phyloP scores from a whole-genome alignment of 2,329 filamentous ascomycete genomes.

The Ceratocystis ficicola region DNA sequence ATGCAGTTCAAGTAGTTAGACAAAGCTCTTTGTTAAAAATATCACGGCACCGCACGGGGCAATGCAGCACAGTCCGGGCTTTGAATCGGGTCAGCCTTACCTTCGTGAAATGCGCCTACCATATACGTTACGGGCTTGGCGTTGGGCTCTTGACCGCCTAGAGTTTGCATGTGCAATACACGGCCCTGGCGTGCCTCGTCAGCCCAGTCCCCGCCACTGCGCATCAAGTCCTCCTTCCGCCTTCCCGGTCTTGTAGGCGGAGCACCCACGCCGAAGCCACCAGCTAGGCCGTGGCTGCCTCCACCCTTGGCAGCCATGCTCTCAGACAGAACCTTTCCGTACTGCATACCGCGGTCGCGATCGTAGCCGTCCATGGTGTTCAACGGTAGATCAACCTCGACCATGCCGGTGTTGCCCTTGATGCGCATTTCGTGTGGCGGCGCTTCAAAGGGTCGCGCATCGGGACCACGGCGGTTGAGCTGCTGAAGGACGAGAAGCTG shows the following conservation, averaged over 20 bases:
- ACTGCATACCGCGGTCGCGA: conserved; percentile 65
- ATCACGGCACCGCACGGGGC: neutral
- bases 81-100: conserved; percentile 36
- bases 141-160: conserved; percentile 67
- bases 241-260: conserved; percentile 30
- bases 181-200: conserved; percentile 57
- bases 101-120: conserved; percentile 77
- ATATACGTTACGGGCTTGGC: conserved; percentile 70
- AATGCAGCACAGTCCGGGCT: too few species aligned
- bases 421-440: conserved; percentile 64
- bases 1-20: neutral
- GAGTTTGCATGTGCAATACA: conserved; percentile 66
- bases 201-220: conserved; percentile 45
- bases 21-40: neutral
- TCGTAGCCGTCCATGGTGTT: conserved; percentile 66
- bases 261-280: conserved; percentile 56
- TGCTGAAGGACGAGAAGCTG: conserved; percentile 79
- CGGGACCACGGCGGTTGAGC: conserved; percentile 57
- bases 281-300: conserved; percentile 57
- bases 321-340: conserved; percentile 62
- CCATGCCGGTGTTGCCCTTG: conserved; percentile 68
- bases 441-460: conserved; percentile 42
- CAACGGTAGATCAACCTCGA: conserved; percentile 86
- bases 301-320: conserved; percentile 47
- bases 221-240: conserved; percentile 31